Percentiles rank a stretch among this genome's conserved stretches.
phyloP scores from a whole-genome alignment of 139 green algal genomes.

The Dunaliella sp. region DNA sequence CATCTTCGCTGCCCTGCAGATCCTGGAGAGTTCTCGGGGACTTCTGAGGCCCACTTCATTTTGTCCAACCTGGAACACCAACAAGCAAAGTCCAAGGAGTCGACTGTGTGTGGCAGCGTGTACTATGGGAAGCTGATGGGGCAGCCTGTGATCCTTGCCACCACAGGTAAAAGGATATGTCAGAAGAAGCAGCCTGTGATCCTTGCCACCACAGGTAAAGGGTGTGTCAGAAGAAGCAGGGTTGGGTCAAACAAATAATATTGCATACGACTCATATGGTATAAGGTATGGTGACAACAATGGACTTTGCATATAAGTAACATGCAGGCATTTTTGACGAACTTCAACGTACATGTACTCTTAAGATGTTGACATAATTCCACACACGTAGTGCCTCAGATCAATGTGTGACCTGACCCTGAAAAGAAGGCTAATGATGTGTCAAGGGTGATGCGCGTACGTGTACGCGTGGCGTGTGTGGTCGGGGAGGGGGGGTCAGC shows the following conservation, averaged over 20 bases:
- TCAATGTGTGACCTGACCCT: no score
- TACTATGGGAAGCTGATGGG: conserved; percentile 35
- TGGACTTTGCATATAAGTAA: no score
- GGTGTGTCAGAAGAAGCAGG: conserved; percentile 19
- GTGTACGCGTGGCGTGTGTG: no score
- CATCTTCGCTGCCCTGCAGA: no score
- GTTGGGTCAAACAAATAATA: neutral
- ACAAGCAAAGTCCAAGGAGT: neutral
- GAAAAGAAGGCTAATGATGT: no score
- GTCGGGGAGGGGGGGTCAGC: no score
- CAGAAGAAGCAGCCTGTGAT: conserved; percentile 28
- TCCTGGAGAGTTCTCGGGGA: conserved; percentile 27
- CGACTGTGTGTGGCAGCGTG: conserved; percentile 28
- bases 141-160: conserved; percentile 33
- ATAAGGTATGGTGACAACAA: no score
- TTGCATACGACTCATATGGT: no score
- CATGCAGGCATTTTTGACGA: neutral
- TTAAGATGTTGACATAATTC: conserved; percentile 5
- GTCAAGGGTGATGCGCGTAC: no score
- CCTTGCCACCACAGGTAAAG: conserved; percentile 40
- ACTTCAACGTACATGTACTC: neutral
- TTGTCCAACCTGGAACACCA: conserved; percentile 32
- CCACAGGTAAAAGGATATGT: conserved; percentile 28
- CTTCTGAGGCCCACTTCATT: conserved; percentile 40
- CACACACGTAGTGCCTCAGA: no score